Conservation (phyloP, 2,329 filamentous ascomycete species). For the Hypoxylon sp. region DNA sequence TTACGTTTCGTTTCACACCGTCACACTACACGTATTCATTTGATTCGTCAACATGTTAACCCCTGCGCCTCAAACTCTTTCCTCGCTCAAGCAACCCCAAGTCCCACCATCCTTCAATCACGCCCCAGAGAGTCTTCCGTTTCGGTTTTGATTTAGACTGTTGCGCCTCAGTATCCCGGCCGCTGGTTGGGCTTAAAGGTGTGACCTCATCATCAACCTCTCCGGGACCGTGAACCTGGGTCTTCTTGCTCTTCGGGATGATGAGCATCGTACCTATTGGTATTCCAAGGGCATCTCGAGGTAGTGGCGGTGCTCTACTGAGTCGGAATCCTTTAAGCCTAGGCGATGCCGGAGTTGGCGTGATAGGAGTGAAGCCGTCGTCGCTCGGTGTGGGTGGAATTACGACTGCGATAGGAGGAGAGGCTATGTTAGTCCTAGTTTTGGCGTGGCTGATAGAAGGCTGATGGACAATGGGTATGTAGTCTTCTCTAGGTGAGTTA, state of each 20-base stretch:
- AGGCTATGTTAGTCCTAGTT: constrained; percentile 24
- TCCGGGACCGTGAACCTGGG: constrained; percentile 9
- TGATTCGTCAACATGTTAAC: constrained; percentile 14
- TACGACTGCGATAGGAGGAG: constrained; percentile 34
- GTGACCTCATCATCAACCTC: constrained; percentile 48
- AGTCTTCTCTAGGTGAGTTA: constrained; percentile 44
- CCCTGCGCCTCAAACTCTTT: constrained; percentile 54
- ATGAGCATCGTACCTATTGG: constrained; percentile 45
- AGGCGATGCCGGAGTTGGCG: constrained; percentile 46
- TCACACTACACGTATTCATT: constrained; percentile 13
- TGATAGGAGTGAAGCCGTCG: constrained; percentile 52
- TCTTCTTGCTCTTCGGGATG: constrained; percentile 44
- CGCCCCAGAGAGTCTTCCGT: constrained; percentile 64
- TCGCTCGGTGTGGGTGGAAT: constrained; percentile 48
- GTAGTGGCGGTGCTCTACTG: constrained; percentile 44
- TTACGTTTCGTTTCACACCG: constrained; percentile 6
- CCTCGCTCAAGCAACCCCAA: constrained; percentile 62
- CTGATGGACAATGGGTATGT: constrained; percentile 51
- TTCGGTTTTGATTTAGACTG: constrained; percentile 52
- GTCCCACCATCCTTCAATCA: constrained; percentile 70
- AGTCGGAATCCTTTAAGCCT: constrained; percentile 40
- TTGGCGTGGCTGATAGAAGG: constrained; percentile 39
- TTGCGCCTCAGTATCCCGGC: constrained; percentile 27
- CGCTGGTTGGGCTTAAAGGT: constrained; percentile 47
- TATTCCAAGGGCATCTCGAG: constrained; percentile 54